Evolutionary conservation across 2,329 filamentous ascomycete species (phyloP).

Genomic region (Ceratocystis diversiconidia): DNA sequence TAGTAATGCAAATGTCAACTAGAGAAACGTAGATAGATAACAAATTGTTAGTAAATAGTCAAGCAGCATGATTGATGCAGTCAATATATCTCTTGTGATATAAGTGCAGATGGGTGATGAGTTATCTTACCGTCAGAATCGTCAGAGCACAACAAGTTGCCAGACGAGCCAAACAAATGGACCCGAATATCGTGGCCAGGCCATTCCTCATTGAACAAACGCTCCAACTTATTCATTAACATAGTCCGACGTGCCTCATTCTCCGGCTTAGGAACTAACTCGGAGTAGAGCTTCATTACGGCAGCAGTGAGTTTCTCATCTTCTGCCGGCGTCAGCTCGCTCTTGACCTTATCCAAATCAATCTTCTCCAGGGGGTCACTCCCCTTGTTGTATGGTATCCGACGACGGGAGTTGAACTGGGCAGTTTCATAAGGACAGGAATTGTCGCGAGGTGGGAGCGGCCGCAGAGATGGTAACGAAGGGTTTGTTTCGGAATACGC

Average conservation of each 20-base stretch:
- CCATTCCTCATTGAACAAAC: constrained; percentile 79
- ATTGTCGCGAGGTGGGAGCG: constrained; percentile 42
- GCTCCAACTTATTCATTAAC: constrained; percentile 77
- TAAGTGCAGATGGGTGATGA: background rate
- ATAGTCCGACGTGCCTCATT: constrained; percentile 62
- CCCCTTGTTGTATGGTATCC: constrained; percentile 88
- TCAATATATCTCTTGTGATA: background rate
- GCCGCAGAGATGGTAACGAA: constrained; percentile 52
- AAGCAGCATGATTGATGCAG: no score
- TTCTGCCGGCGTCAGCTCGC: constrained; percentile 54
- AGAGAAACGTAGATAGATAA: background rate
- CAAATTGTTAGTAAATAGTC: background rate
- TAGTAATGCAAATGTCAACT: constrained; percentile 98
- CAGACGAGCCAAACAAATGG: constrained; percentile 93
- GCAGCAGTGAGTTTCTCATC: constrained; percentile 64
- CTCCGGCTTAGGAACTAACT: constrained; percentile 65
- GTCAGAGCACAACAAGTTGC: constrained; percentile 84
- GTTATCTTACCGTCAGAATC: constrained; percentile 71
- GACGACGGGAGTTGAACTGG: constrained; percentile 62
- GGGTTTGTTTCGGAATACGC: constrained; percentile 81
- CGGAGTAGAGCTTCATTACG: constrained; percentile 72
- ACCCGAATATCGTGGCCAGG: constrained; percentile 81
- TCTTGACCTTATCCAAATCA: constrained; percentile 58
- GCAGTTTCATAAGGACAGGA: constrained; percentile 83
- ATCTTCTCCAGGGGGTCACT: constrained; percentile 60